Conservation (phyloP, 305 asterid genomes). For the Fraxinus velutina region DNA sequence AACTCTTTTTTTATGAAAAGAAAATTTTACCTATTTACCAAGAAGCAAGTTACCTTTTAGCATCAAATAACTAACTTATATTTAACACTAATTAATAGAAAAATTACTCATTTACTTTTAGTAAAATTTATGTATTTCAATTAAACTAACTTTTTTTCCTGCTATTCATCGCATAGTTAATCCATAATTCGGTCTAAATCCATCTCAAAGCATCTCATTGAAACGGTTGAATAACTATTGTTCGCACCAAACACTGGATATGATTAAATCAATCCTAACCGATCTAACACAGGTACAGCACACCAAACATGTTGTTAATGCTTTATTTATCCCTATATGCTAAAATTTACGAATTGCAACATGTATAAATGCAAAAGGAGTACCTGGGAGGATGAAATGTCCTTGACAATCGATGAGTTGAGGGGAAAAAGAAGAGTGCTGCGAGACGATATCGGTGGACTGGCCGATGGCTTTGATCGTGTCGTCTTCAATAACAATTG, state of each 20-base stretch:
- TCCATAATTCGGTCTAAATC: neutral
- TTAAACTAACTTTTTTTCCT: neutral
- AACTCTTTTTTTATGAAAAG: neutral
- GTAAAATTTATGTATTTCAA: neutral
- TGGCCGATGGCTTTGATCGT: constrained; percentile 56
- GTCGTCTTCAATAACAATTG: constrained; percentile 48
- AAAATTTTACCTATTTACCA: neutral
- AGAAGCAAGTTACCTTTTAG: neutral
- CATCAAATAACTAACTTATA: neutral
- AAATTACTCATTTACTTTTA: neutral
- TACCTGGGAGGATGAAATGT: constrained; percentile 59
- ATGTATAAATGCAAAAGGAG: neutral
- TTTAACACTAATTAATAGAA: neutral
- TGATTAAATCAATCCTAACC: neutral
- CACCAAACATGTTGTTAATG: neutral
- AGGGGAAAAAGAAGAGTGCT: constrained; percentile 39
- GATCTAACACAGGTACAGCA: neutral
- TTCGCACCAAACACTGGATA: neutral
- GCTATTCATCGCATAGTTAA: neutral
- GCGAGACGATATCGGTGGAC: constrained; percentile 42
- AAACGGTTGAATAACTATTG: neutral
- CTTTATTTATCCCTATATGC: neutral
- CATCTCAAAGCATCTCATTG: neutral
- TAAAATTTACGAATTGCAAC: neutral
- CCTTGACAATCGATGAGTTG: constrained; percentile 44